These are phyloP conservation scores for Wickerhamiella domercqiae DNA, from an alignment of 805 yeast genomes.

Conservation along the genomic window DNA sequence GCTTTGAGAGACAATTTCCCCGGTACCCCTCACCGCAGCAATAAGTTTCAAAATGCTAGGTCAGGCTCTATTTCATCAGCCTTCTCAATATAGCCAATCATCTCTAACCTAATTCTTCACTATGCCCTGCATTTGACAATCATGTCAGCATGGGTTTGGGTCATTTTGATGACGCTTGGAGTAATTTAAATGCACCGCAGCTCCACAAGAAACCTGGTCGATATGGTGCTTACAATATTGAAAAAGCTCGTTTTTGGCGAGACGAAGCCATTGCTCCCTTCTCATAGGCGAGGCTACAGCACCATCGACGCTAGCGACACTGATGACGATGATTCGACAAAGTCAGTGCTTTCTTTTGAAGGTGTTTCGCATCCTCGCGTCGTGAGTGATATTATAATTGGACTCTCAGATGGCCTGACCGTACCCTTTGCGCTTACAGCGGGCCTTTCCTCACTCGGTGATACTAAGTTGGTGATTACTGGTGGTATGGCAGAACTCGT, in stretches of 20 bases:
- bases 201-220: background rate
- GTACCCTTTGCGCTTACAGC: slow-evolving; percentile 99
- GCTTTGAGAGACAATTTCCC: too few species aligned
- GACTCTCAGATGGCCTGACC: slow-evolving; percentile 87
- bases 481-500: slow-evolving; percentile 97
- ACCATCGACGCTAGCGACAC: slow-evolving; percentile 9
- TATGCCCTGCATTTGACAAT: background rate
- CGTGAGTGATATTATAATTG: slow-evolving; percentile 85
- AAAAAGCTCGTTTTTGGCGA: slow-evolving; percentile 21
- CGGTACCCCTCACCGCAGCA: background rate
- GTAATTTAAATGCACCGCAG: background rate
- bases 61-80: background rate
- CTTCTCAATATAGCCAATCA: slow-evolving; percentile 1
- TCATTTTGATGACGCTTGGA: background rate
- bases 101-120: background rate
- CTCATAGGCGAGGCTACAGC: slow-evolving; percentile 5
- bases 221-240: slow-evolving; percentile 22
- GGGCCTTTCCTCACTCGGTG: slow-evolving; percentile 82
- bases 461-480: slow-evolving; percentile 77
- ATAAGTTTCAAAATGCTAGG: background rate
- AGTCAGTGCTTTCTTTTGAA: slow-evolving; percentile 13
- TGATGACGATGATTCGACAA: slow-evolving; percentile 10
- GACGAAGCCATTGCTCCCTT: slow-evolving; percentile 21
- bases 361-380: slow-evolving; percentile 50
- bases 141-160: background rate